Evolutionary conservation across 2,329 filamentous ascomycete genomes (phyloP).

Genomic region (Neonectria punicea): DNA sequence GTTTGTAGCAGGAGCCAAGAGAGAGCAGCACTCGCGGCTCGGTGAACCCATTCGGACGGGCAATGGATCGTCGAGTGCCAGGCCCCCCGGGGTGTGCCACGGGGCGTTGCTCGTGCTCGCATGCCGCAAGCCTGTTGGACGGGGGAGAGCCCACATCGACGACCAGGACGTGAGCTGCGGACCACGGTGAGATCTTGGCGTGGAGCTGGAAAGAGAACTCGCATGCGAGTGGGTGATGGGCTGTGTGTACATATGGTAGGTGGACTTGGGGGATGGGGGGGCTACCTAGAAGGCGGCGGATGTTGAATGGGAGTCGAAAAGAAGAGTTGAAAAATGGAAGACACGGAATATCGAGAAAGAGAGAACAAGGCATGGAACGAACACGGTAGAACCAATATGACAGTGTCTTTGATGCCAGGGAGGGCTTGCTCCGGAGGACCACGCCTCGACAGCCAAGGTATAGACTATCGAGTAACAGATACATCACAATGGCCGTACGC

Average conservation of each 20-base stretch:
- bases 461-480: not conserved
- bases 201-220: not conserved
- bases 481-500: not conserved
- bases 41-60: conserved; percentile 32
- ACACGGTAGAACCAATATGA: not conserved
- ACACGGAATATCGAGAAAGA: not conserved
- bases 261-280: no score
- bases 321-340: not conserved
- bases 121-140: conserved; percentile 21
- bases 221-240: no score
- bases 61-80: conserved; percentile 11
- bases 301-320: conserved; percentile 2
- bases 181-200: not conserved
- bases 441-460: not conserved
- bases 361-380: no score
- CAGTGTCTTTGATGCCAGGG: not conserved
- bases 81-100: not conserved
- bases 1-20: conserved; percentile 10
- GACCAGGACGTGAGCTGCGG: not conserved
- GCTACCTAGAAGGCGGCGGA: not conserved
- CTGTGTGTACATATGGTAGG: no score
- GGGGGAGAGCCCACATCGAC: not conserved
- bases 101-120: conserved; percentile 12
- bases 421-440: not conserved
- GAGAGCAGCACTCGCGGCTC: conserved; percentile 11